Percentiles rank a stretch among this genome's conserved stretches.
Evolutionary conservation across 2,329 filamentous ascomycete species (phyloP).

Genomic region (Cladosporium sp.): DNA sequence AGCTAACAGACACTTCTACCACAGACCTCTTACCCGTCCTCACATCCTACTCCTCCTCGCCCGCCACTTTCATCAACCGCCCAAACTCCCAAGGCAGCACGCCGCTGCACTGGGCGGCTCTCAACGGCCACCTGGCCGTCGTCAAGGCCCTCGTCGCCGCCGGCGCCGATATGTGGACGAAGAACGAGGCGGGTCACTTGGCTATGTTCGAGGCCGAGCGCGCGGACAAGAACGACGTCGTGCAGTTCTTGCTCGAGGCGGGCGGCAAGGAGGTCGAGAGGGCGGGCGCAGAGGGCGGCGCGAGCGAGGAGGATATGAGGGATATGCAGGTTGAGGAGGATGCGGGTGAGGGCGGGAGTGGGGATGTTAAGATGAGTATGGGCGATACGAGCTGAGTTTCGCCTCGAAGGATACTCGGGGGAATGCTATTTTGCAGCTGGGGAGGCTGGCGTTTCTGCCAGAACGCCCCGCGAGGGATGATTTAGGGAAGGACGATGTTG

Average conservation of each 20-base stretch:
- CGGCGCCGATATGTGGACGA: slow-evolving; percentile 70
- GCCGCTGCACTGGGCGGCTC: slow-evolving; percentile 84
- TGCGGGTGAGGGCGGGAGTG: slow-evolving; percentile 3
- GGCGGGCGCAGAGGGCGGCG: slow-evolving; percentile 14
- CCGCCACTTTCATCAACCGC: slow-evolving; percentile 52
- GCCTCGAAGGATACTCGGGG: too few species aligned
- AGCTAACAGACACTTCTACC: neutral
- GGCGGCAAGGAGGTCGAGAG: slow-evolving; percentile 37
- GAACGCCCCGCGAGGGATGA: too few species aligned
- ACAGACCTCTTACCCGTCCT: slow-evolving; percentile 17
- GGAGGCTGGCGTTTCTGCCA: too few species aligned
- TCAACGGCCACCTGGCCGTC: slow-evolving; percentile 77
- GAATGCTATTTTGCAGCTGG: too few species aligned
- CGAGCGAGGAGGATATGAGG: slow-evolving; percentile 10
- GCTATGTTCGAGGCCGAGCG: slow-evolving; percentile 46
- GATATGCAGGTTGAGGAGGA: slow-evolving; percentile 8
- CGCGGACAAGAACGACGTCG: slow-evolving; percentile 44
- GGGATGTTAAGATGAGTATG: slow-evolving; percentile 11
- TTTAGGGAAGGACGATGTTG: too few species aligned
- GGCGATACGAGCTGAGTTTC: slow-evolving; percentile 7
- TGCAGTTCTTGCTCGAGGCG: slow-evolving; percentile 42
- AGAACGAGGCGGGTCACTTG: slow-evolving; percentile 76
- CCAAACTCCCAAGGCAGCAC: slow-evolving; percentile 84
- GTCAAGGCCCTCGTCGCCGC: slow-evolving; percentile 71
- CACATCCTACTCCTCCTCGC: slow-evolving; percentile 27